Percentiles rank a stretch among this genome's conserved stretches.
Evolutionary conservation across 2,329 filamentous ascomycete species (phyloP).

Genomic region (Colletotrichum cereale): DNA sequence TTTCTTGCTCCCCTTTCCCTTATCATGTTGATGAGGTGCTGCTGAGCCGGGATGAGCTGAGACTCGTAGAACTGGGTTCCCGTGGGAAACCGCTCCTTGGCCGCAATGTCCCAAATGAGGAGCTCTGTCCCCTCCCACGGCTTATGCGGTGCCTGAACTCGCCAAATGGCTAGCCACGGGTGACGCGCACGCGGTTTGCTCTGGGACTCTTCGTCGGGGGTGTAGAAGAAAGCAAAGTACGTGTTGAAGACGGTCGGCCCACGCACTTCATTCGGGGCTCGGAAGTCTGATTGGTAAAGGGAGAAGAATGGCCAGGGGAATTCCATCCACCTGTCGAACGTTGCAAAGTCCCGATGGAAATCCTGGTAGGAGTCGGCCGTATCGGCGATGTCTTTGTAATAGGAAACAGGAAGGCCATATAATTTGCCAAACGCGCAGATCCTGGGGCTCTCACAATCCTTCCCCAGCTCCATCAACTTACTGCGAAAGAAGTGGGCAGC

Average conservation of each 20-base stretch:
- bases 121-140: constrained; percentile 57
- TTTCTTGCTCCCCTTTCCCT: constrained; percentile 47
- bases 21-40: constrained; percentile 56
- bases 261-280: background rate
- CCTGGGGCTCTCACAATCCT: background rate
- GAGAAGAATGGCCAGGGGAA: constrained; percentile 45
- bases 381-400: constrained; percentile 48
- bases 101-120: constrained; percentile 65
- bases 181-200: constrained; percentile 49
- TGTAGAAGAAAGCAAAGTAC: constrained; percentile 64
- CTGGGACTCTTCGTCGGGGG: constrained; percentile 44
- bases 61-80: constrained; percentile 44
- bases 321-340: constrained; percentile 53
- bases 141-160: constrained; percentile 56
- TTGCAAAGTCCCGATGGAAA: constrained; percentile 43
- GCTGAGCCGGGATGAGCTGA: constrained; percentile 61
- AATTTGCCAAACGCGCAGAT: constrained; percentile 44
- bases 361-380: constrained; percentile 54
- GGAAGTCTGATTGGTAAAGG: background rate
- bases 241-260: constrained; percentile 47
- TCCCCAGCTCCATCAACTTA: constrained; percentile 37
- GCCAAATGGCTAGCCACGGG: constrained; percentile 65
- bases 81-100: constrained; percentile 44
- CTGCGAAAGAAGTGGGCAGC: constrained; percentile 45
- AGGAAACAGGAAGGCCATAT: constrained; percentile 57